Evolutionary conservation across 1,284 basidiomycete genomes (phyloP), one percentile per base, ranked within the genome.

Genomic region (Xerocomus subilludens): DNA sequence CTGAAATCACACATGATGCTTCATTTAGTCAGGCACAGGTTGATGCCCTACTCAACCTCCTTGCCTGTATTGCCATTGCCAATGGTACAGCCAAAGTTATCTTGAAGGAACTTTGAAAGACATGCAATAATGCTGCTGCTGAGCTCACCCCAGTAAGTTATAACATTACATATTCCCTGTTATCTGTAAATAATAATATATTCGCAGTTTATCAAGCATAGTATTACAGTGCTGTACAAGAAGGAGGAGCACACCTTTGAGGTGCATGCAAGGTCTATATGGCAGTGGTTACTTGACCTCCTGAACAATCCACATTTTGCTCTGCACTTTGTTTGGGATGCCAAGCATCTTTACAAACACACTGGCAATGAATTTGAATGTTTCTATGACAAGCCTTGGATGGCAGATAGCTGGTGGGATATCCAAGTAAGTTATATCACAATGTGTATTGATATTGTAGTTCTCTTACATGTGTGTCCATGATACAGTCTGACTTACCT

Each of bases 371-470:
- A 49, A n/a, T 85, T 78, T 70, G 72, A 79, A 30, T 51, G 74
- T 1, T 81, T 82, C 42, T 64, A 79, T 33, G 69, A 83, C 65
- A 81, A 85, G 49, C 84, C 81, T 5, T 82, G 82, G 78, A 85
- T 80, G 4, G 83, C 73, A 3, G 72, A 81, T 33, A 7, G 60
- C 5, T 82, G 76, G 69, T 84, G 82, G 81, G 70, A 84, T 4
- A 72, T 82, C 2, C 83, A 42, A 42, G 42, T 42, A 42, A 42
- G 42, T 42, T 42, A 20, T 42, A 42, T 42, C 42, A 42, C 14
- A 42, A 85, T 77, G 84, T 84, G 67, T n/a, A 42, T 11, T 4
- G 36, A 72, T 71, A 21, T 38, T 53, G 32, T 49, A 7, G 42
- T 42, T 16, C 14, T 42, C 20, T 42, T 42, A 42, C 42, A 42